Conservation (phyloP, 352 stramenopile species). For the Pythium grandisporangium region DNA sequence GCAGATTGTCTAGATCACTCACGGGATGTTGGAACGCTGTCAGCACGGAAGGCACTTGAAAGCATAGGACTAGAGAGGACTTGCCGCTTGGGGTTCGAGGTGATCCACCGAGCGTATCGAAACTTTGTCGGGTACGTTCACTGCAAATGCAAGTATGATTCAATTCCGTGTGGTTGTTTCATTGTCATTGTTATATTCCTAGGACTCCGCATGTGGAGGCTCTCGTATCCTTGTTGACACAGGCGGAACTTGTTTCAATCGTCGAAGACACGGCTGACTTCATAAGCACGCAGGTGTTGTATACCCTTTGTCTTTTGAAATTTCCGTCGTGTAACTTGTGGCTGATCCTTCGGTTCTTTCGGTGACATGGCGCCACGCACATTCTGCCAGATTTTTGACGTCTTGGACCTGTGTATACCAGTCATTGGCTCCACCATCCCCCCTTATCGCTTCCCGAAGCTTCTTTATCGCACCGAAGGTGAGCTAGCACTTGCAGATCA, state of each 20-base stretch:
- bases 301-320: too few species aligned
- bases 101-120: slow-evolving; percentile 12
- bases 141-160: too few species aligned
- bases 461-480: slow-evolving; percentile 60
- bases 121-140: slow-evolving; percentile 12
- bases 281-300: slow-evolving; percentile 9
- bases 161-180: too few species aligned
- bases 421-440: slow-evolving; percentile 65
- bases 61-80: slow-evolving; percentile 7
- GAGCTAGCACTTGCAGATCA: not conserved
- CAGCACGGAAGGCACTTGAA: slow-evolving; percentile 6
- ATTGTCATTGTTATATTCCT: too few species aligned
- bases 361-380: too few species aligned
- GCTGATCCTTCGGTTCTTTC: not conserved
- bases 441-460: slow-evolving; percentile 57
- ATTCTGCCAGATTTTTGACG: slow-evolving; percentile 58
- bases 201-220: slow-evolving; percentile 8
- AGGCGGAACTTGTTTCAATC: slow-evolving; percentile 14
- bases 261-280: slow-evolving; percentile 10
- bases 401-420: slow-evolving; percentile 59
- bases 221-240: slow-evolving; percentile 8
- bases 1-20: not conserved
- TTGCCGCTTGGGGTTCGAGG: slow-evolving; percentile 10
- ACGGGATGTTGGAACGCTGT: not conserved
- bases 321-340: too few species aligned